These are phyloP conservation scores for Pichia gijzeniarum DNA, from an alignment of 805 yeast species.

Conservation along the genomic window DNA sequence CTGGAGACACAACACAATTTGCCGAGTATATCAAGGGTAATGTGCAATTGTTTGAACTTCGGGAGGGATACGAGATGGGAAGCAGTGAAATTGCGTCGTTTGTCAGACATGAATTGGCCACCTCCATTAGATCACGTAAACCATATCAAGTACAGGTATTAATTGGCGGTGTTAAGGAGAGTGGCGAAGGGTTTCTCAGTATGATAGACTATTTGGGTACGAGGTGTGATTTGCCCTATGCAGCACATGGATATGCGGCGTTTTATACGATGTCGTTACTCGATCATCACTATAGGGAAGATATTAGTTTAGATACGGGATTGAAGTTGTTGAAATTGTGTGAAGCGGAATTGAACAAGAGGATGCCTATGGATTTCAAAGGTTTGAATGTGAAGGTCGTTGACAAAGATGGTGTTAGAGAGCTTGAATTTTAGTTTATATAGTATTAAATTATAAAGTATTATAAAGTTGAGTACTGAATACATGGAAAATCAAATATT, in stretches of 20 bases:
- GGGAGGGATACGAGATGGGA: conserved; percentile 75
- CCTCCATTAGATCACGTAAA: conserved; percentile 83
- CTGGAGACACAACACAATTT: conserved; percentile 94
- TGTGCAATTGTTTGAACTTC: conserved; percentile 77
- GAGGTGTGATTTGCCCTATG: conserved; percentile 84
- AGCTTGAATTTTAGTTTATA: conserved; percentile 14
- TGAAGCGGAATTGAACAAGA: conserved; percentile 66
- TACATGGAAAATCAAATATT: background rate
- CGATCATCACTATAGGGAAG: conserved; percentile 83
- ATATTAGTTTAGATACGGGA: conserved; percentile 73
- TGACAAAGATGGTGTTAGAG: conserved; percentile 30
- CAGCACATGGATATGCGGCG: conserved; percentile 98
- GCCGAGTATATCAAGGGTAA: conserved; percentile 94
- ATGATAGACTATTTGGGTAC: conserved; percentile 96
- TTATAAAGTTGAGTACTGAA: no score
- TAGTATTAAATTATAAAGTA: background rate
- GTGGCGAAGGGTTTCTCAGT: conserved; percentile 53
- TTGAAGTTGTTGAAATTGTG: conserved; percentile 65
- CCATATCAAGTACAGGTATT: conserved; percentile 94
- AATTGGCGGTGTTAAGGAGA: conserved; percentile 70
- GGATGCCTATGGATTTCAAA: conserved; percentile 93
- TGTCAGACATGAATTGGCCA: conserved; percentile 82
- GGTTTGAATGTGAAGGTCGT: conserved; percentile 43
- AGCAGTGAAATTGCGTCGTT: conserved; percentile 85
- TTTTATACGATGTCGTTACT: conserved; percentile 85